Evolutionary conservation across 2,329 filamentous ascomycete genomes (phyloP).

Genomic region (Ampelomyces quisqualis): DNA sequence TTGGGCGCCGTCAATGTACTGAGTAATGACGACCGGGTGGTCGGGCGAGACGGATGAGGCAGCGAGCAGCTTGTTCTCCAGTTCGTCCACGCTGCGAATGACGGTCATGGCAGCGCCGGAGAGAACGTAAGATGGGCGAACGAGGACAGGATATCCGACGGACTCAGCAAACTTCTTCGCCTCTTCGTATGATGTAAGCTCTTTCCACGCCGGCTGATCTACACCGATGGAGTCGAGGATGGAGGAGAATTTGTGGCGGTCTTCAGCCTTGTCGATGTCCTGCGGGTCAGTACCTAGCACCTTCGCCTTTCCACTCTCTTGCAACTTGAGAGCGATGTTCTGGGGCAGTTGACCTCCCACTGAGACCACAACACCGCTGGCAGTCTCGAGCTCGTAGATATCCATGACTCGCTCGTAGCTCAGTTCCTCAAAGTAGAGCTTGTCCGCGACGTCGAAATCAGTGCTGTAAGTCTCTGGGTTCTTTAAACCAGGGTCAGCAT

Average conservation of each 20-base stretch:
- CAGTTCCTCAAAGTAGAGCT: conserved; percentile 94
- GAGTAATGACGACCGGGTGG: conserved; percentile 96
- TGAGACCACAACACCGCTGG: conserved; percentile 87
- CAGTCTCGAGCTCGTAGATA: conserved; percentile 89
- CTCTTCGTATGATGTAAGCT: conserved; percentile 83
- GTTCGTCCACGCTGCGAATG: conserved; percentile 81
- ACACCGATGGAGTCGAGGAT: conserved; percentile 96
- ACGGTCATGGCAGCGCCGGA: conserved; percentile 99
- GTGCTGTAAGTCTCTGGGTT: conserved; percentile 74
- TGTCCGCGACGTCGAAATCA: conserved; percentile 87
- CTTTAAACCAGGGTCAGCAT: no score
- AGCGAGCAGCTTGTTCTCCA: conserved; percentile 92
- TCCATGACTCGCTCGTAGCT: conserved; percentile 98
- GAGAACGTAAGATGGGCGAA: conserved; percentile 91
- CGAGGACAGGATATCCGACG: conserved; percentile 91
- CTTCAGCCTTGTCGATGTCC: conserved; percentile 97
- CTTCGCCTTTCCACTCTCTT: conserved; percentile 86
- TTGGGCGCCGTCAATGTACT: conserved; percentile 95
- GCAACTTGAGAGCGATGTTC: conserved; percentile 92
- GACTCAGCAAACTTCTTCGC: conserved; percentile 82
- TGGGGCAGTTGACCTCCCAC: conserved; percentile 95
- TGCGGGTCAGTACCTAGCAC: conserved; percentile 89
- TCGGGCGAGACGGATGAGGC: conserved; percentile 90
- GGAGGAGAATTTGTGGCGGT: conserved; percentile 96
- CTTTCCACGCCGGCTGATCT: conserved; percentile 97